phyloP scores from a whole-genome alignment of 1,139 yeast species.

The Taphrina confusa region DNA sequence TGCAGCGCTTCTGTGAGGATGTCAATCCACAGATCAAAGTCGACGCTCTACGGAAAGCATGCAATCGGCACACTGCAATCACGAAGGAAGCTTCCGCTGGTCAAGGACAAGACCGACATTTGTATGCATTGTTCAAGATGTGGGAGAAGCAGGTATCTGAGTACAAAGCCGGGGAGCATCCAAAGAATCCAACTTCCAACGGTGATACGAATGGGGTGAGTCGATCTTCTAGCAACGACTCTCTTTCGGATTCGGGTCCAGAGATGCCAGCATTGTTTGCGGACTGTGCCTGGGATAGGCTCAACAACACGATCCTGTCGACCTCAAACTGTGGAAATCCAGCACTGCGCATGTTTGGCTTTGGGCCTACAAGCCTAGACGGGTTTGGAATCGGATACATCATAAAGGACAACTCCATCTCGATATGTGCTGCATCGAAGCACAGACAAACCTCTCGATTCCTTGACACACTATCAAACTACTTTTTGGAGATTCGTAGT shows the following conservation, averaged over 20 bases:
- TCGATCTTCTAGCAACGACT: conserved; percentile 41
- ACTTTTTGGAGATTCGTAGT: conserved; percentile 63
- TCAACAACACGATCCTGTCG: conserved; percentile 66
- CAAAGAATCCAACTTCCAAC: conserved; percentile 6
- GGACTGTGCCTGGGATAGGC: conserved; percentile 71
- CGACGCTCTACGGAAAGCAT: conserved; percentile 63
- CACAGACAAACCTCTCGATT: conserved; percentile 87
- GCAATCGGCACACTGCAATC: conserved; percentile 65
- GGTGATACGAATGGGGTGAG: conserved; percentile 16
- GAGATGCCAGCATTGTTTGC: conserved; percentile 67
- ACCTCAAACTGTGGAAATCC: conserved; percentile 83
- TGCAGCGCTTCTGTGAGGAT: conserved; percentile 79
- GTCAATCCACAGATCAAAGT: conserved; percentile 64
- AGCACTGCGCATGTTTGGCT: conserved; percentile 79
- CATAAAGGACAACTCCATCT: conserved; percentile 78
- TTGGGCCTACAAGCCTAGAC: conserved; percentile 86
- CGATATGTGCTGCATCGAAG: conserved; percentile 84
- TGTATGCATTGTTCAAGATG: conserved; percentile 81
- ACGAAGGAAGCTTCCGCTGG: conserved; percentile 74
- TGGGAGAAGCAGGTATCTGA: conserved; percentile 61
- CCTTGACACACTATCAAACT: conserved; percentile 70
- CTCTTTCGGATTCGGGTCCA: conserved; percentile 38
- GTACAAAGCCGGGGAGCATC: conserved; percentile 6
- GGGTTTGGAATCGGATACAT: conserved; percentile 93
- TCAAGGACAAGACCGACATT: conserved; percentile 84